Base-by-base conservation (phyloP, 768 basidiomycete genomes). In the Albatrellus ellisii region DNA sequence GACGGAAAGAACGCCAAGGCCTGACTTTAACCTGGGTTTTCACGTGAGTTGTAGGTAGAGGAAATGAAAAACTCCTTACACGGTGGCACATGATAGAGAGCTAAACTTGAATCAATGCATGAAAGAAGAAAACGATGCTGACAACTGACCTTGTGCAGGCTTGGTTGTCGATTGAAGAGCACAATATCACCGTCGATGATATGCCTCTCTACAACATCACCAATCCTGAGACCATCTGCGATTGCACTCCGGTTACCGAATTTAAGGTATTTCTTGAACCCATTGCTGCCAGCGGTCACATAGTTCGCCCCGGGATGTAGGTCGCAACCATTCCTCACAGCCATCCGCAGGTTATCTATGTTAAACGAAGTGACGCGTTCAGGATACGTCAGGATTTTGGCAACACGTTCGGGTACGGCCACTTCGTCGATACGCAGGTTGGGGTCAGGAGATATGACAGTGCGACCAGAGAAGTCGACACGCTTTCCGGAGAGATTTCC, bases 41-140 rank as follows among this genome's bases (percentile, higher is more conserved):
- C 24, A 27, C 41, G 22, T 46, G 24, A 41, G 18, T 6, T 24
- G 18, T 43, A n/a, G 36, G 39, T 14, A 21, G 15, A 31, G n/a
- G 28, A 14, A 26, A 26, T 20, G 15, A 14, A 10, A 32, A 12
- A 37, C 11, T 6, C 54, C 73, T 50, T 45, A 86, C 92, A 46
- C 91, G 70, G 63, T 99, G 95, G 57, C 91, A 95, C 90, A 99
- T 98, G 58, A 99, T 98, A 4, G 95, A 98, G 14, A 99, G 69
- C 83, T 88, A 46, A n/a, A 42, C 26, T 46, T 2, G n/a, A 9
- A 43, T 41, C 29, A 26, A 33, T 4, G 17, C 22, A 36, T 15
- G 18, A 14, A 24, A 12, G 34, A 18, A 26, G 12, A 46, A 49
- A 25, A 46, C 47, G 33, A 45, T 6, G 39, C n/a, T 32, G 25